phyloP scores from a whole-genome alignment of 352 stramenopile species.

The Peronospora destructor region DNA sequence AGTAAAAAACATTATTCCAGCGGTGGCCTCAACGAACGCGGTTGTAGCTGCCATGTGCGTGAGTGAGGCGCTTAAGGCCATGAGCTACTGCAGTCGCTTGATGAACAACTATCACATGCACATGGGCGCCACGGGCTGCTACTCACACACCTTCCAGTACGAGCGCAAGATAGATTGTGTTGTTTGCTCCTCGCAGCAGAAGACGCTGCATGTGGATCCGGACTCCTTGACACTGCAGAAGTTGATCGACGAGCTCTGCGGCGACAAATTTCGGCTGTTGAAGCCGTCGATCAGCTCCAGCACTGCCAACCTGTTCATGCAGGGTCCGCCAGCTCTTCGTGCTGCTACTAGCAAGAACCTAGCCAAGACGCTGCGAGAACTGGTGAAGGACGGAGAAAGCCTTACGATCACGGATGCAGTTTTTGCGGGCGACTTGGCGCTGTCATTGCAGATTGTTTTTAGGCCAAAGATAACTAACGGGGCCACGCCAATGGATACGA shows the following conservation, averaged over 20 bases:
- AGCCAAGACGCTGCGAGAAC: conserved; percentile 79
- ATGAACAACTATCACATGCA: conserved; percentile 99
- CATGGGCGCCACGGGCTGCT: conserved; percentile 92
- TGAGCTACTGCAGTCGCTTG: conserved; percentile 93
- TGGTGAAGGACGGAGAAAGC: conserved; percentile 85
- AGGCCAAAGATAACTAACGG: conserved; percentile 25
- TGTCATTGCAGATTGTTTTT: conserved; percentile 63
- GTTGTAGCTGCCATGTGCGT: conserved; percentile 94
- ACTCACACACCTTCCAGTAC: conserved; percentile 96
- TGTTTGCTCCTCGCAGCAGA: conserved; percentile 77
- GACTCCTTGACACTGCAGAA: conserved; percentile 47
- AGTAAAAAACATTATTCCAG: conserved; percentile 98
- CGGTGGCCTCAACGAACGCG: conserved; percentile 95
- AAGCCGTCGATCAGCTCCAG: conserved; percentile 69
- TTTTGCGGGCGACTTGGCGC: conserved; percentile 76
- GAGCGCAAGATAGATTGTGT: conserved; percentile 87
- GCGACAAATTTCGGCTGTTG: conserved; percentile 50
- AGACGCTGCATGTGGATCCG: conserved; percentile 46
- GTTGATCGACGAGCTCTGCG: conserved; percentile 61
- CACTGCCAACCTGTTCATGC: conserved; percentile 71
- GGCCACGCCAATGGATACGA: conserved; percentile 23
- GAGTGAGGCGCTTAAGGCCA: conserved; percentile 94
- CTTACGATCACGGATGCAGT: conserved; percentile 93
- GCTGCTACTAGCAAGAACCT: conserved; percentile 89
- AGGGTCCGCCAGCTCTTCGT: conserved; percentile 73